Evolutionary conservation across 164 flowering plant genomes (phyloP), one percentile per base, ranked within the genome.

Genomic region (Euptelea pleiosperma): DNA sequence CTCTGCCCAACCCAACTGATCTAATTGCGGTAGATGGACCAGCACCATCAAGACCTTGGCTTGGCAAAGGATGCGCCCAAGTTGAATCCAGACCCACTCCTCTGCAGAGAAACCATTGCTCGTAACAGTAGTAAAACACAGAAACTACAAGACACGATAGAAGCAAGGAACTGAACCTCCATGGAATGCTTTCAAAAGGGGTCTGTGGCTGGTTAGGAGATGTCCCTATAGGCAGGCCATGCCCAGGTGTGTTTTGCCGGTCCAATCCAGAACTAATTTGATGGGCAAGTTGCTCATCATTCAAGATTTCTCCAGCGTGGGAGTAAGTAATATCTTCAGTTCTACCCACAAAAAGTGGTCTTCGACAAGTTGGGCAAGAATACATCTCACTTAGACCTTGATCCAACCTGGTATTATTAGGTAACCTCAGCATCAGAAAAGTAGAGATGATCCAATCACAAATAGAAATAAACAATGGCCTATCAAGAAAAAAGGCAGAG

Each of bases 331-430:
- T 79, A 26, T 59, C 73, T 67, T 79, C 83, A 65, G 73, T 44
- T 67, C 75, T 65, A 31, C 75, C 79, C 5, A 54, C 59, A 79
- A 86, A 85, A 47, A 90, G 89, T 34, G 99, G 97, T 80, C 87
- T 93, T 57, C 99, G 84, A 75, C 99, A 90, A 25, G 97, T 93
- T 15, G 97, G 99, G 70, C 99, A 93, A 16, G 95, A 82, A 66
- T 87, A 86, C 47, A 49, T 73, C 58, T 90, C 91, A 61, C 53
- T 81, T 40, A 77, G 62, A 53, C 97, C 92, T 74, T 93, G 99
- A 73, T 93, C 99, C 79, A 93, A 81, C 99, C 99, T 93, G 77
- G 34, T 35, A 68, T 57, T 31, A 29, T 45, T 25, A 42, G 21
- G 14, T 58, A 46, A 31, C 48, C 16, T 59, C 58, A 63, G 59